Evolutionary conservation across 2,329 filamentous ascomycete species (phyloP), one percentile per base, ranked within the genome.

Genomic region (Aspergillus sojae): DNA sequence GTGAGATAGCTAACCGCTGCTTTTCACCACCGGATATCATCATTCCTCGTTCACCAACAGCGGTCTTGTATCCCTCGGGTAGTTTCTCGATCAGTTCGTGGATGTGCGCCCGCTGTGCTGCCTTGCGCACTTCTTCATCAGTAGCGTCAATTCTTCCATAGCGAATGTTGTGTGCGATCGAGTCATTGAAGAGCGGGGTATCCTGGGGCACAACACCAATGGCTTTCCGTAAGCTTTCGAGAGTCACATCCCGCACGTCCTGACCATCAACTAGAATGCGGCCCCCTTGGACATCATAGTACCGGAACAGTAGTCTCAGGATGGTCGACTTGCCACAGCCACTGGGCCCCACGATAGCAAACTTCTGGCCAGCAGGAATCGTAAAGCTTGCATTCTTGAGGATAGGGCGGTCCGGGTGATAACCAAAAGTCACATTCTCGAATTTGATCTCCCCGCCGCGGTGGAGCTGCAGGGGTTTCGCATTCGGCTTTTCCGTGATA

Each of bases 141-240:
- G 89, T 85, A 0, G 94, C 94, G 54, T 88, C 87, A 67, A 98
- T 86, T 68, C 91, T 87, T 57, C 95, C 95, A 76, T 99, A 99
- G 66, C 89, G 90, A 72, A 99, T 97, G 76, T 99, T 99, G 77
- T 97, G 93, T 74, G 91, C 91, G 63, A 99, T 94, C 0, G 93
- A 95, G 74, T 97, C 93, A 77, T 99, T 99, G 83, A 99, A 99
- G 1, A 99, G 84, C 0, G 95, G 94, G 0, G 95, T 98, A 71
- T 99, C 95, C 76, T 99, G 96, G 0, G 95, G 95, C 0, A 99
- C 95, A 19, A 99, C 94, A 26, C 95, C 95, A 67, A 99, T 98
- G 2, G 91, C 86, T 67, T 87, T 88, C 7, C 95, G 89, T 32
- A 99, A 82, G 41, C 91, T 96, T 59, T 96, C 92, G 2, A 98